A percentile compares a stretch with the other conserved stretches of the same genome.
Conservation (phyloP, 2,329 filamentous ascomycete genomes). For the Microsporum ferrugineum region DNA sequence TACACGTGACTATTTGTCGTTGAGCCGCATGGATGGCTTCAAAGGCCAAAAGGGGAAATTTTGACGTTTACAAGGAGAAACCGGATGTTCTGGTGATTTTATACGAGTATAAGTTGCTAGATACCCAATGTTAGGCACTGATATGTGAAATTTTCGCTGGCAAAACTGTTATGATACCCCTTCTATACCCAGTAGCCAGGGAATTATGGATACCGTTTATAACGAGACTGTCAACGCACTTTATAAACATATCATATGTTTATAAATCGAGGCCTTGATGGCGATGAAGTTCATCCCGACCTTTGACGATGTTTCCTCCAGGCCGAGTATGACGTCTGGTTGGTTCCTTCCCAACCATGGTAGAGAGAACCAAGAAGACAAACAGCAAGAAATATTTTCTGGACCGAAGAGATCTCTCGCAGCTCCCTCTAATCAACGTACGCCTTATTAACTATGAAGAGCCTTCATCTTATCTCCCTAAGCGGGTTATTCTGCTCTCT, state of each 20-base stretch:
- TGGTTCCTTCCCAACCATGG: background rate
- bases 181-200: too few relatives aligned
- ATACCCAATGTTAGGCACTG: too few relatives aligned
- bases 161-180: background rate
- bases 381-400: background rate
- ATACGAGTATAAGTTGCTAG: too few relatives aligned
- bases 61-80: too few relatives aligned
- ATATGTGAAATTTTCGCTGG: background rate
- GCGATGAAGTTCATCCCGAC: background rate
- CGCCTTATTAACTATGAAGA: background rate
- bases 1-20: background rate
- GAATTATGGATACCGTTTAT: too few relatives aligned
- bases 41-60: background rate
- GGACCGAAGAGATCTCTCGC: background rate
- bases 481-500: background rate
- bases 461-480: background rate
- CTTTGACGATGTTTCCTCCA: too few relatives aligned
- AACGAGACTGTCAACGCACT: background rate
- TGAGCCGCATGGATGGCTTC: background rate
- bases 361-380: background rate
- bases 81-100: too few relatives aligned
- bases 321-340: background rate
- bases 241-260: background rate
- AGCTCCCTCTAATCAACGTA: background rate
- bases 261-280: background rate